phyloP scores from a whole-genome alignment of 2,329 filamentous ascomycete species.

The Beauveria brongniartii region DNA sequence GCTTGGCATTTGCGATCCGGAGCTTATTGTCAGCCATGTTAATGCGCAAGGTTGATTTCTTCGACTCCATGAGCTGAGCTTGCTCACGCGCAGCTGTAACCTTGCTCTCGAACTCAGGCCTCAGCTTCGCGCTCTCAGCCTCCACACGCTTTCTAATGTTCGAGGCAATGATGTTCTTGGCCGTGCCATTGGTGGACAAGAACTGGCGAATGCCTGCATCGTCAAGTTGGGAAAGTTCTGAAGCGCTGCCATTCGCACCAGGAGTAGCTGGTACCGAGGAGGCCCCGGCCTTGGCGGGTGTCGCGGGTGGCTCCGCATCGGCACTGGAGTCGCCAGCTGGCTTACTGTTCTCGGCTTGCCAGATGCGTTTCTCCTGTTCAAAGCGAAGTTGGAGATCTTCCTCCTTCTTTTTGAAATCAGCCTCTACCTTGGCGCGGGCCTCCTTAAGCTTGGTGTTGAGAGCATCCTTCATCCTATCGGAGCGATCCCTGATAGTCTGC shows the following conservation, averaged over 20 bases:
- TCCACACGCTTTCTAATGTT: slow-evolving; percentile 66
- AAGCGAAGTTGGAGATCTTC: slow-evolving; percentile 46
- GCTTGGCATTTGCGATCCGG: slow-evolving; percentile 58
- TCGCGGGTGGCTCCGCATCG: slow-evolving; percentile 13
- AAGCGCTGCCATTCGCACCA: slow-evolving; percentile 21
- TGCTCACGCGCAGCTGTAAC: slow-evolving; percentile 48
- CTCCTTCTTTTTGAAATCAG: slow-evolving; percentile 46
- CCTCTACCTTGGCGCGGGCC: slow-evolving; percentile 44
- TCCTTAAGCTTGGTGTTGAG: slow-evolving; percentile 66
- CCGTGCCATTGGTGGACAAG: slow-evolving; percentile 46
- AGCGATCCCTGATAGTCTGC: slow-evolving; percentile 53
- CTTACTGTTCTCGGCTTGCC: slow-evolving; percentile 44
- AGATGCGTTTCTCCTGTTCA: slow-evolving; percentile 56
- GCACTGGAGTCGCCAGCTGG: slow-evolving; percentile 16
- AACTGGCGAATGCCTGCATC: slow-evolving; percentile 51
- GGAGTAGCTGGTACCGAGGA: slow-evolving; percentile 28
- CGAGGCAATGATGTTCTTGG: slow-evolving; percentile 48
- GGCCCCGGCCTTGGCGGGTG: slow-evolving; percentile 28
- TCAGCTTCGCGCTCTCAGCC: slow-evolving; percentile 52
- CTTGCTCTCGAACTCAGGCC: slow-evolving; percentile 42
- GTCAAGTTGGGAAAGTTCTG: slow-evolving; percentile 40
- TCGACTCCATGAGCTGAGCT: slow-evolving; percentile 63
- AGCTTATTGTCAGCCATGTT: slow-evolving; percentile 71
- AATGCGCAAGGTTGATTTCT: slow-evolving; percentile 65
- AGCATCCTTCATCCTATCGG: slow-evolving; percentile 60